These are phyloP conservation scores for Fusarium mexicanum DNA, from an alignment of 2,329 filamentous ascomycete species.

Conservation along the genomic window DNA sequence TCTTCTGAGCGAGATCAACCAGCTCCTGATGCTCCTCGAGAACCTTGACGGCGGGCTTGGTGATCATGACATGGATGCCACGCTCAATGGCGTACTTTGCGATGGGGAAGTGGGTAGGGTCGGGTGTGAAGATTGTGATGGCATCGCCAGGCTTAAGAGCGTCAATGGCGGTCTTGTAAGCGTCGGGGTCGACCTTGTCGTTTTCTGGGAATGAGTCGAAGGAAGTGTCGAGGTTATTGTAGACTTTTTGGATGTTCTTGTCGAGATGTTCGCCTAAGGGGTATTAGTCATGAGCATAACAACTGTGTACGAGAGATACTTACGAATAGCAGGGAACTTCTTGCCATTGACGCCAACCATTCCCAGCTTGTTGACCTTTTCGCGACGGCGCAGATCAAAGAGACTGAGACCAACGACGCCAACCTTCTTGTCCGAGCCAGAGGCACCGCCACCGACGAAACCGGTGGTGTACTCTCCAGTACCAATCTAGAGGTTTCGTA, in stretches of 20 bases:
- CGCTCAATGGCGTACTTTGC: slow-evolving; percentile 91
- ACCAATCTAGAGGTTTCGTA: slow-evolving; percentile 68
- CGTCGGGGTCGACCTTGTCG: slow-evolving; percentile 76
- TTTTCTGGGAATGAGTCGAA: slow-evolving; percentile 86
- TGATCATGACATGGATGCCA: slow-evolving; percentile 89
- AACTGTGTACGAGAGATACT: slow-evolving; percentile 46
- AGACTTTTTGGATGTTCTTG: slow-evolving; percentile 87
- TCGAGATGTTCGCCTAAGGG: slow-evolving; percentile 77
- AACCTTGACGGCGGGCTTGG: slow-evolving; percentile 90
- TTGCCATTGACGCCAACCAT: slow-evolving; percentile 92
- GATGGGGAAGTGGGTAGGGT: slow-evolving; percentile 92
- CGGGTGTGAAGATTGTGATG: slow-evolving; percentile 95
- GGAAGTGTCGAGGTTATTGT: slow-evolving; percentile 88
- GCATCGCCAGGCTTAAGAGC: slow-evolving; percentile 82
- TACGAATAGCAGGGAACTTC: slow-evolving; percentile 92
- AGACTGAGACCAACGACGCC: slow-evolving; percentile 91
- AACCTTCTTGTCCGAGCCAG: slow-evolving; percentile 93
- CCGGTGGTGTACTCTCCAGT: slow-evolving; percentile 98
- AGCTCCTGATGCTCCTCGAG: slow-evolving; percentile 83
- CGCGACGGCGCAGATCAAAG: slow-evolving; percentile 87
- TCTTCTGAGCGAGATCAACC: slow-evolving; percentile 74
- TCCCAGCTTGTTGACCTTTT: slow-evolving; percentile 84
- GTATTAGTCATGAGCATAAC: slow-evolving; percentile 10
- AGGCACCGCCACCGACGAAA: slow-evolving; percentile 85
- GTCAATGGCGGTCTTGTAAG: slow-evolving; percentile 91